Evolutionary conservation across 495 filamentous ascomycete genomes (phyloP), one percentile per base, ranked within the genome.

Genomic region (Viridothelium virens): DNA sequence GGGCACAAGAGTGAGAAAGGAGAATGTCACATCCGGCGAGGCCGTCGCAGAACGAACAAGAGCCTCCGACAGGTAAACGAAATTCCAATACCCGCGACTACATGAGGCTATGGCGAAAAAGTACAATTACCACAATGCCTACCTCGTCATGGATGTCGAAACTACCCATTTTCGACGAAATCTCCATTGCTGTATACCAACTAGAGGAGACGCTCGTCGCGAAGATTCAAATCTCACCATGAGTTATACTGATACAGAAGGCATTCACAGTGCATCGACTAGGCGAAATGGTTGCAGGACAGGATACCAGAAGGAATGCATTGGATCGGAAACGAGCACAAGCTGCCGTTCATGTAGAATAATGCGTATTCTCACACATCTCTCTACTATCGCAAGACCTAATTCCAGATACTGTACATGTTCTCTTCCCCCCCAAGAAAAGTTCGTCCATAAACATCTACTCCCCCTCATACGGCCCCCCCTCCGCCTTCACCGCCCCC

Each of bases 401-500:
- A 59, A 59, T 59, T 59, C 12, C 39, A 44, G 39, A 44, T 44
- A 12, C 39, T 44, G 5, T n/a, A n/a, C n/a, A n/a, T n/a, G n/a
- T n/a, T n/a, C n/a, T n/a, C n/a, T n/a, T n/a, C n/a, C n/a, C n/a
- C n/a, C n/a, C n/a, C n/a, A n/a, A n/a, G n/a, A n/a, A n/a, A n/a
- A n/a, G n/a, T n/a, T n/a, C n/a, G n/a, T n/a, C n/a, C n/a, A n/a
- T n/a, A n/a, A n/a, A n/a, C n/a, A n/a, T n/a, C 12, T 41, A 39
- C 61, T 63, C 39, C 65, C 47, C 56, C 44, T 70, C 38, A 67
- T 77, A 72, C 61, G 72, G 74, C 61, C 72, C 74, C 25, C 73
- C 75, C 25, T 63, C 63, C 47, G 48, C 63, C 69, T 79, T 83
- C 37, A 87, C 85, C 65, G 83, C 71, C 0, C 84, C 83, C 63